Evolutionary conservation across 768 basidiomycete species (phyloP).

Genomic region (Agrocybe chaxingu): DNA sequence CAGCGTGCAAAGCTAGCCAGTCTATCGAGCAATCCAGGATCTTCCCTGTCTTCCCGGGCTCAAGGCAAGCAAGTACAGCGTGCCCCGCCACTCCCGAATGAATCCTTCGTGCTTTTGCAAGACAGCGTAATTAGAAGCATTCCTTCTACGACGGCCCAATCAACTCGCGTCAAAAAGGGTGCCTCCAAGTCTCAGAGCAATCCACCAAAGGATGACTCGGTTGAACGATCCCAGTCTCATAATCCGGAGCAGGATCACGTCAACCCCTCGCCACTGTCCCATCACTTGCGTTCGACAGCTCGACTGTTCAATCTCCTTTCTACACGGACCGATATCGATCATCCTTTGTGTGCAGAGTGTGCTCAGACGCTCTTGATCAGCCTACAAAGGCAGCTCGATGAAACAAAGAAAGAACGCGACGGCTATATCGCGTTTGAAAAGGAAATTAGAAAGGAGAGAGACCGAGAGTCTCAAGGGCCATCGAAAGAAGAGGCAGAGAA

Average conservation of each 20-base stretch:
- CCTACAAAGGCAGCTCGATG: constrained; percentile 80
- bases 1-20: constrained; percentile 47
- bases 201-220: constrained; percentile 22
- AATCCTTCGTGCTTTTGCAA: constrained; percentile 89
- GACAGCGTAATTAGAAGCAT: constrained; percentile 77
- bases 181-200: constrained; percentile 31
- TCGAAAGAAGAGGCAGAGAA: constrained; percentile 64
- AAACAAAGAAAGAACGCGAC: constrained; percentile 88
- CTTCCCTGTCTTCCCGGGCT: constrained; percentile 48
- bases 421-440: constrained; percentile 93
- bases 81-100: constrained; percentile 58
- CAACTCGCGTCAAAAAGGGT: constrained; percentile 37
- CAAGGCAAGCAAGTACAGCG: constrained; percentile 62
- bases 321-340: constrained; percentile 77
- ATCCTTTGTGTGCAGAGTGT: constrained; percentile 95
- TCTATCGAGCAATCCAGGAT: constrained; percentile 26
- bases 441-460: constrained; percentile 78
- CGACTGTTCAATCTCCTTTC: constrained; percentile 77
- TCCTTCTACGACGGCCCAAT: constrained; percentile 48
- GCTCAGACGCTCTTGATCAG: constrained; percentile 75
- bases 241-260: constrained; percentile 48
- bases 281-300: constrained; percentile 72
- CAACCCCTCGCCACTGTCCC: constrained; percentile 72
- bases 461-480: constrained; percentile 61
- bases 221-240: constrained; percentile 25